Base-by-base conservation (phyloP, 2,329 filamentous ascomycete species). In the Diaporthe vexans region DNA sequence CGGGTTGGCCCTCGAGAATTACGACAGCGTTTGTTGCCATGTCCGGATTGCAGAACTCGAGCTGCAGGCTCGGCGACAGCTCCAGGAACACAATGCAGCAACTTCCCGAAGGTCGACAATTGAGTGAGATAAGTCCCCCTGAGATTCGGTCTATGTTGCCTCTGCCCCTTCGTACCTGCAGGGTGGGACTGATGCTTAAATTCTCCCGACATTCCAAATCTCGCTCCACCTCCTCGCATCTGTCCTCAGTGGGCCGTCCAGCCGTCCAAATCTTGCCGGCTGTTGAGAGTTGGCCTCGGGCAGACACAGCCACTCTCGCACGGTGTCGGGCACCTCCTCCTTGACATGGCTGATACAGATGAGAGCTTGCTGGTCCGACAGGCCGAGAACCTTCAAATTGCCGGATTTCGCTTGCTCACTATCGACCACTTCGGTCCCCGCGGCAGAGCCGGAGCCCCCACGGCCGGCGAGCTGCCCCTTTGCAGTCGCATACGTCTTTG, bases 331-430 rank as follows among this genome's bases (percentile, higher is more conserved):
- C 13, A 98, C 94, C 83, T 99, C 97, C 79, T 98, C 95, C 76
- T 92, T 92, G 75, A 96, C 88, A 84, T 99, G 97, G 76, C 95
- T 97, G 75, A 98, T 96, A 77, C 95, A 95, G n/a, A 98, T 89
- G 71, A 99, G 84, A 0, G 95, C 95, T 83, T 98, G 96, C 29
- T 90, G 83, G 0, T 91, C 86, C 1, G 88, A 87, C 73, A 98
- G 83, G 0, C 95, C 95, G 0, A 79, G 80, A 6, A 96, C 84
- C 29, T 83, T 86, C 1, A 91, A 86, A 1, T 81, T 80, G 0
- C 85, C 88, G 0, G 83, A 78, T 72, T 83, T 84, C 10, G 85
- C 82, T 0, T 82, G 81, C 1, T 88, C 83, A 74, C 87, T 91
- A 17, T 89, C 84, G 0, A 88, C 82, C 40, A 87, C 79, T 21